Evolutionary conservation across 805 yeast species (phyloP), one percentile per base, ranked within the genome.

Genomic region (Pichia manshurica): DNA sequence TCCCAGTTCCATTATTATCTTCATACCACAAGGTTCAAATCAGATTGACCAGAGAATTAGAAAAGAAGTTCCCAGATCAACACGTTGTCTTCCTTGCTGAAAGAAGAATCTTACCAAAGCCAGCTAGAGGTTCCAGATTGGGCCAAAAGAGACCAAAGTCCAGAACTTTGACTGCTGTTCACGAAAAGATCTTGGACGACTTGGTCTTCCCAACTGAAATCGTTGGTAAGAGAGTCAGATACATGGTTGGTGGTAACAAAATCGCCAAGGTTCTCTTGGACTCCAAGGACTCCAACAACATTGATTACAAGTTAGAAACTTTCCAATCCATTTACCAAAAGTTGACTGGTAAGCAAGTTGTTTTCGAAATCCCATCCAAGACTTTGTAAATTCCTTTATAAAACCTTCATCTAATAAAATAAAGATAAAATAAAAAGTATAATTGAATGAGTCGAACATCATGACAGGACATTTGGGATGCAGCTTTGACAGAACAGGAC

Each of bases 51-150:
- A 91, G 98, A 79, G 99, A 91, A 82, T 86, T 91, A 74, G 99
- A 91, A 81, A 91, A 91, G 95, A 91, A 93, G 81, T 93, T 91
- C 90, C 95, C 97, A 73, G 99, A 91, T 83, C 87, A 96, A 75
- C 97, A 93, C 75, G 96, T 91, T 75, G 91, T 93, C 67, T 88
- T 91, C 88, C 84, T 91, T 72, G 98, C 97, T 71, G 98, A 91
- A 82, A 88, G 99, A 81, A 88, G 96, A 80, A 93, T 91, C 79
- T 82, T 93, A 72, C 96, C 98, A 79, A 91, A 88, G 83, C 97
- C 98, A 74, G 87, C 95, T 69, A 89, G 98, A 80, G 78, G 83
- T 70, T 80, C 96, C 56, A 87, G 89, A 82, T 87, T 84, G 75
- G 76, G 73, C 67, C 99, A 93, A 81, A 90, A 93, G 90, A 90